phyloP scores from a whole-genome alignment of 768 basidiomycete species.

The Tephrocybe sp. region DNA sequence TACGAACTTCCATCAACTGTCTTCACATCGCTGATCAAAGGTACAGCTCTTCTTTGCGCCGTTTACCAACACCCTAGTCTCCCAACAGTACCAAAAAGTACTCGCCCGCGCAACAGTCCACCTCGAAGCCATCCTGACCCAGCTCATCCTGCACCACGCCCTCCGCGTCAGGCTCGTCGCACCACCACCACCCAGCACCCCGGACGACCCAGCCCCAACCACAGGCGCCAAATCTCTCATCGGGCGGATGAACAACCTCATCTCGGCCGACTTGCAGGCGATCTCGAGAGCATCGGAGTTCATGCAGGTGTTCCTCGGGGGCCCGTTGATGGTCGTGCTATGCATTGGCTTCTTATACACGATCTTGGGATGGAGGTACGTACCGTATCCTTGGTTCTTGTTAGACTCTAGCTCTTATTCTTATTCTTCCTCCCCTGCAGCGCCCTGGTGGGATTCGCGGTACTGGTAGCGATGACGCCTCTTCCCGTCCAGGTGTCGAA shows the following conservation, averaged over 20 bases:
- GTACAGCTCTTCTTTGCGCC: slow-evolving; percentile 31
- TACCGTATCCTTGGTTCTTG: background rate
- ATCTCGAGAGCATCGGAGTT: slow-evolving; percentile 35
- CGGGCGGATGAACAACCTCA: slow-evolving; percentile 75
- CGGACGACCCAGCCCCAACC: too few species aligned
- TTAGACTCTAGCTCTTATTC: too few species aligned
- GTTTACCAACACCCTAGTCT: slow-evolving; percentile 5
- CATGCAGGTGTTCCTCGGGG: slow-evolving; percentile 30
- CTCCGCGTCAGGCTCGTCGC: slow-evolving; percentile 63
- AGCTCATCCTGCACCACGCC: slow-evolving; percentile 40
- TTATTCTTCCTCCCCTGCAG: too few species aligned
- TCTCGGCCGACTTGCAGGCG: slow-evolving; percentile 56
- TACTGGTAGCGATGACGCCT: slow-evolving; percentile 50
- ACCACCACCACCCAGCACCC: too few species aligned
- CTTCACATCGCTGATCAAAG: too few species aligned
- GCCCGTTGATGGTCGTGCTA: slow-evolving; percentile 36
- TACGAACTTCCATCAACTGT: too few species aligned
- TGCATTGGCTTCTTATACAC: slow-evolving; percentile 42
- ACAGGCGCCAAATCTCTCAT: slow-evolving; percentile 40
- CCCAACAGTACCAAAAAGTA: slow-evolving; percentile 19
- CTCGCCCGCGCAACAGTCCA: slow-evolving; percentile 48
- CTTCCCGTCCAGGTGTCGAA: slow-evolving; percentile 54
- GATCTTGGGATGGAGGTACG: slow-evolving; percentile 45
- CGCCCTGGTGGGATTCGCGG: slow-evolving; percentile 54
- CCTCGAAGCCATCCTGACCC: slow-evolving; percentile 40